Conservation (phyloP, 345 rosid species). For the Diplotaxis tenuifolia region DNA sequence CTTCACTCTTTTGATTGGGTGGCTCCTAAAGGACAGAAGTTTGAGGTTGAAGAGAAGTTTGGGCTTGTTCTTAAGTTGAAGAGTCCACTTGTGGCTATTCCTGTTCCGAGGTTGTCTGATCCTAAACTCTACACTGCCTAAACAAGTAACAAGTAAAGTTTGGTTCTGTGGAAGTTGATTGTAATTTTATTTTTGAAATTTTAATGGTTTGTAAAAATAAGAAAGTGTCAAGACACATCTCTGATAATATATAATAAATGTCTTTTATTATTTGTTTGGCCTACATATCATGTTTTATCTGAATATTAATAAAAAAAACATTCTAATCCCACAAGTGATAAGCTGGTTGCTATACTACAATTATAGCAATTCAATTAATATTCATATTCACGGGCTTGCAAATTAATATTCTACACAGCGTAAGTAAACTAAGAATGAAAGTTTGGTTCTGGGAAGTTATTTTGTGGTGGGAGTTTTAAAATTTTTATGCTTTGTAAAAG, state of each 20-base stretch:
- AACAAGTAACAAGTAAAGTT: background rate
- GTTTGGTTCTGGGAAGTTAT: too few relatives aligned
- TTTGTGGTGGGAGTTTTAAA: too few relatives aligned
- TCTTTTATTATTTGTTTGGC: background rate
- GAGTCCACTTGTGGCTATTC: conserved; percentile 47
- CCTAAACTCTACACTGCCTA: conserved; percentile 33
- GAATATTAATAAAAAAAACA: background rate
- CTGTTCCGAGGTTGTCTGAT: conserved; percentile 42
- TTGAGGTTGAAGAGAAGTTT: conserved; percentile 47
- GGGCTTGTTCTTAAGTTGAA: conserved; percentile 49
- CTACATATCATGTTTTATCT: background rate
- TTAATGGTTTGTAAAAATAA: background rate
- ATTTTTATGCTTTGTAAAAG: too few relatives aligned
- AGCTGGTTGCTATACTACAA: too few relatives aligned
- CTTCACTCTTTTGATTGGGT: conserved; percentile 60
- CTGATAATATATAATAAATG: background rate
- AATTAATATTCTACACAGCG: too few relatives aligned
- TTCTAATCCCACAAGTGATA: background rate
- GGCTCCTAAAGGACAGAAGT: conserved; percentile 31
- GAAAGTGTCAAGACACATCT: background rate
- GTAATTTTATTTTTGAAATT: background rate
- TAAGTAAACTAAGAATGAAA: too few relatives aligned
- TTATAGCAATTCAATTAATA: too few relatives aligned
- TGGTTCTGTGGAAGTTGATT: conserved; percentile 1
- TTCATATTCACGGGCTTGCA: too few relatives aligned